Conservation (phyloP, 1,284 basidiomycete species). For the Rhodotorula sp. region DNA sequence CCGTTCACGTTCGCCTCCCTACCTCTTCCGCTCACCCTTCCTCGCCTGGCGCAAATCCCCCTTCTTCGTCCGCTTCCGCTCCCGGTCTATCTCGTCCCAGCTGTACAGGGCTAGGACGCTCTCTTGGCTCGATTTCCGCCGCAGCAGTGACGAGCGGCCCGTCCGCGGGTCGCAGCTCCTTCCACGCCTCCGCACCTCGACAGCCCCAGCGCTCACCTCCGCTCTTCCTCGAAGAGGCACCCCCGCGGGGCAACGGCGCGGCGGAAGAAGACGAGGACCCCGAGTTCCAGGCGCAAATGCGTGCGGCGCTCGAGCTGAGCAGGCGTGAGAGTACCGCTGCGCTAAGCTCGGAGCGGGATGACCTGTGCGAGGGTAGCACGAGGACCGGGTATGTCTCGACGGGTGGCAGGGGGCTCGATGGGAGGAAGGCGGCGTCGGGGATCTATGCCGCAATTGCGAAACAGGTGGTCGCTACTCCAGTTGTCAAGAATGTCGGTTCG, state of each 20-base stretch:
- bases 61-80: neutral
- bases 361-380: neutral
- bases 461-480: neutral
- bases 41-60: slow-evolving; percentile 6
- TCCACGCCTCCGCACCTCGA: slow-evolving; percentile 2
- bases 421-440: slow-evolving; percentile 20
- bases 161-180: neutral
- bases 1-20: slow-evolving; percentile 1
- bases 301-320: slow-evolving; percentile 3
- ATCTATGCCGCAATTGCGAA: neutral
- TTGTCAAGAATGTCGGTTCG: slow-evolving; percentile 27
- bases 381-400: neutral
- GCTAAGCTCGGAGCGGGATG: neutral
- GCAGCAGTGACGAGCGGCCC: neutral
- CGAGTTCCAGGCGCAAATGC: slow-evolving; percentile 13
- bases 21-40: slow-evolving; percentile 12
- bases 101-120: neutral
- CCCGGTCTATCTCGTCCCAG: neutral
- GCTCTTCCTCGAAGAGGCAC: neutral
- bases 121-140: neutral
- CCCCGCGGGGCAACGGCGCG: neutral
- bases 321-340: neutral
- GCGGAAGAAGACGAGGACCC: slow-evolving; percentile 1
- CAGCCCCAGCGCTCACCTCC: neutral
- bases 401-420: slow-evolving; percentile 2